Percentiles rank a stretch among this genome's conserved stretches.
Conservation (phyloP, 2,329 filamentous ascomycete genomes). For the Nothopassalora personata region DNA sequence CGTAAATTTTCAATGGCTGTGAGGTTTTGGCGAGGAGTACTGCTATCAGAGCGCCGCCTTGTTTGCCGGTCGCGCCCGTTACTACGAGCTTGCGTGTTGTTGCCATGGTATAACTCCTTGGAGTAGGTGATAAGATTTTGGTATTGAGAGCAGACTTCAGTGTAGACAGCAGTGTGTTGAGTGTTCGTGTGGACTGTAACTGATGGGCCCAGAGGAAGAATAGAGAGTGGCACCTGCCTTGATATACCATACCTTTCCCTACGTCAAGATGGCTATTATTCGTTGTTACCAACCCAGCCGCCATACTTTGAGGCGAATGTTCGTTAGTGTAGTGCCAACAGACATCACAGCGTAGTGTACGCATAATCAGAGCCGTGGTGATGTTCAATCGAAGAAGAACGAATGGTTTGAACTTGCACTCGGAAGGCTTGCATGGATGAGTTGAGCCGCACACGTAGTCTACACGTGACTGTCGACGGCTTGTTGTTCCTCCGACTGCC, state of each 20-base stretch:
- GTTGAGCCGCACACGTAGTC: neutral
- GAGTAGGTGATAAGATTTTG: neutral
- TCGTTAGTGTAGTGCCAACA: neutral
- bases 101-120: neutral
- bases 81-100: slow-evolving; percentile 33
- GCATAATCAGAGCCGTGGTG: neutral
- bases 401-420: neutral
- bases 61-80: slow-evolving; percentile 44
- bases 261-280: neutral
- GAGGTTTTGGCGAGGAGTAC: slow-evolving; percentile 36
- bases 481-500: neutral
- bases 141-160: neutral
- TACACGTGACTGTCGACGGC: neutral
- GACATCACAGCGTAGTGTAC: neutral
- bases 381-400: neutral
- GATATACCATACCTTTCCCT: neutral
- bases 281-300: neutral
- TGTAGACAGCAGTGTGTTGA: neutral
- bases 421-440: neutral
- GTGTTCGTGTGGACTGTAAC: neutral
- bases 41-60: slow-evolving; percentile 42
- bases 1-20: slow-evolving; percentile 45
- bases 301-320: neutral
- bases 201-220: neutral
- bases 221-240: neutral